Conservation (phyloP, 2,329 filamentous ascomycete genomes). For the Penicillium carneum region DNA sequence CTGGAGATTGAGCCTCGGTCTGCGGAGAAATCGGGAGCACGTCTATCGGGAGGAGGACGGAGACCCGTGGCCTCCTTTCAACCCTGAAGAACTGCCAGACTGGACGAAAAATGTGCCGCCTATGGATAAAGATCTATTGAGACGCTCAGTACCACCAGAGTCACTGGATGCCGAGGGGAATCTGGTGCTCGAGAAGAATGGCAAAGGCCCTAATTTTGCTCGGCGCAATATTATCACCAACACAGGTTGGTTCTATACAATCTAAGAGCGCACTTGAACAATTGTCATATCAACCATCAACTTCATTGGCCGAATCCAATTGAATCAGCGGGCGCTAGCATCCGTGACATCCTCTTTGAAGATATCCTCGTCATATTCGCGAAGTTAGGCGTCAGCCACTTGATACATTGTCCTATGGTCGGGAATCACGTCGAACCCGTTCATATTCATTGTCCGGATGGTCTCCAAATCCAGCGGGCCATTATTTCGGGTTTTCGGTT, state of each 20-base stretch:
- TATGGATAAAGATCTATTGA: conserved; percentile 23
- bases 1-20: conserved; percentile 38
- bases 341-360: conserved; percentile 22
- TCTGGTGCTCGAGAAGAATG: conserved; percentile 34
- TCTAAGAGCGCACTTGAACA: conserved; percentile 21
- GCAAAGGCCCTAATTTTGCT: conserved; percentile 32
- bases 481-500: conserved; percentile 33
- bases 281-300: not conserved
- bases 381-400: conserved; percentile 40
- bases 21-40: conserved; percentile 37
- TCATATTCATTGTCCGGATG: conserved; percentile 40
- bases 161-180: conserved; percentile 26
- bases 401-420: conserved; percentile 41
- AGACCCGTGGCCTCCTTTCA: conserved; percentile 36
- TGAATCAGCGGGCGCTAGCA: not conserved
- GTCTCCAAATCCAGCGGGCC: conserved; percentile 37
- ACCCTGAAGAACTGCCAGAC: conserved; percentile 26
- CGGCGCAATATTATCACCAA: conserved; percentile 39
- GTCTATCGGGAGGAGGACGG: conserved; percentile 33
- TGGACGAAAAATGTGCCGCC: conserved; percentile 33
- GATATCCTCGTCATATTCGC: conserved; percentile 36
- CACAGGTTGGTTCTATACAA: conserved; percentile 38
- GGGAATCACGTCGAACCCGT: conserved; percentile 41
- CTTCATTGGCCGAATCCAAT: not conserved
- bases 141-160: conserved; percentile 20